Evolutionary conservation across 257 asterid species (phyloP).

Genomic region (Datura wrightii): DNA sequence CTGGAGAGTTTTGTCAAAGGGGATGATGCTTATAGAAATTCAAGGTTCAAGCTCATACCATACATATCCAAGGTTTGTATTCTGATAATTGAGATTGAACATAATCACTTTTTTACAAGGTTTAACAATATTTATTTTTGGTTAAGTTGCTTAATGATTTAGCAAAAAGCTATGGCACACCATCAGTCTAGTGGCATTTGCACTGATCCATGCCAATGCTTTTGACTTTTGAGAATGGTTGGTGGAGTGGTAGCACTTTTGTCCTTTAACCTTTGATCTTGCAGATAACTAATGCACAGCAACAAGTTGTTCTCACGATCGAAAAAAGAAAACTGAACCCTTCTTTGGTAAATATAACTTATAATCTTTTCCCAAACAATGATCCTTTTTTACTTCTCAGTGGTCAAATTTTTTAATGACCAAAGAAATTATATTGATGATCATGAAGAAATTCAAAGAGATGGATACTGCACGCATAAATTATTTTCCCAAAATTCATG

Average conservation of each 20-base stretch:
- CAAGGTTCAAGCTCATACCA: conserved; percentile 99
- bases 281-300: background rate
- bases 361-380: background rate
- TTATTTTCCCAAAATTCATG: background rate
- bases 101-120: conserved; percentile 6
- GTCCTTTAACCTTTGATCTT: background rate
- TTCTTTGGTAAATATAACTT: background rate
- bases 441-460: conserved; percentile 15
- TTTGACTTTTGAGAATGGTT: background rate
- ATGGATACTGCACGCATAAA: background rate
- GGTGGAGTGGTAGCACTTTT: conserved; percentile 4
- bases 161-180: background rate
- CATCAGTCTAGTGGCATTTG: background rate
- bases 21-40: conserved; percentile 91
- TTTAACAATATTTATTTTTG: conserved; percentile 31
- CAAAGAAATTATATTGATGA: background rate
- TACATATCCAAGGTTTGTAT: conserved; percentile 83
- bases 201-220: background rate
- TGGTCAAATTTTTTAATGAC: background rate
- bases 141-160: background rate
- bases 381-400: conserved; percentile 4
- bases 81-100: conserved; percentile 24
- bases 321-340: conserved; percentile 5
- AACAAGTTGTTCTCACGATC: background rate
- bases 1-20: conserved; percentile 91